Evolutionary conservation across 2,329 filamentous ascomycete species (phyloP).

Genomic region (Didymella pinodella): DNA sequence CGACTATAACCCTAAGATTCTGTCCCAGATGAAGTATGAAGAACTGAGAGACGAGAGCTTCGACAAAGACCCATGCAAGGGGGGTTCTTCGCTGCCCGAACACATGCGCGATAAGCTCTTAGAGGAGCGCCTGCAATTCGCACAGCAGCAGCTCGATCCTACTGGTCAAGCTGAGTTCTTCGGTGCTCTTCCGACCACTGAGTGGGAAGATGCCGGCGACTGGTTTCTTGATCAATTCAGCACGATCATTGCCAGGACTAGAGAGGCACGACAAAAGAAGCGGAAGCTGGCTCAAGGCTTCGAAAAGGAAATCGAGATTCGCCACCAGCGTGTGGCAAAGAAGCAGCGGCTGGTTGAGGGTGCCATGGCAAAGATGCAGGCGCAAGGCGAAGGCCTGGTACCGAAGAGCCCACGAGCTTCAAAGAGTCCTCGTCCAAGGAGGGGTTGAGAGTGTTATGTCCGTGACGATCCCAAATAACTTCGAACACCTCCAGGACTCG

Average conservation of each 20-base stretch:
- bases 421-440: slow-evolving; percentile 30
- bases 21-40: slow-evolving; percentile 57
- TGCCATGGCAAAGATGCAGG: slow-evolving; percentile 63
- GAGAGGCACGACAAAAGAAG: slow-evolving; percentile 61
- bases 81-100: slow-evolving; percentile 25
- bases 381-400: slow-evolving; percentile 62
- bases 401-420: slow-evolving; percentile 49
- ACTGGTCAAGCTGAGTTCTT: slow-evolving; percentile 60
- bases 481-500: background rate
- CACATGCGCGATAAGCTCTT: slow-evolving; percentile 41
- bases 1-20: slow-evolving; percentile 58
- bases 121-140: slow-evolving; percentile 39
- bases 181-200: slow-evolving; percentile 58
- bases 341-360: slow-evolving; percentile 59
- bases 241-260: slow-evolving; percentile 60
- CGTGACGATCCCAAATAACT: background rate
- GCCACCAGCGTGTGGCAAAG: slow-evolving; percentile 60
- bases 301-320: slow-evolving; percentile 62
- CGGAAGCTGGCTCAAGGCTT: slow-evolving; percentile 62
- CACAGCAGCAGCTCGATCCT: slow-evolving; percentile 32
- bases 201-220: slow-evolving; percentile 70
- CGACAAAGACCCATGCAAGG: slow-evolving; percentile 48
- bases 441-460: background rate
- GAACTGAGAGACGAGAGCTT: slow-evolving; percentile 61
- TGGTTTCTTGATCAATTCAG: slow-evolving; percentile 66